phyloP scores from a whole-genome alignment of 129 eudicot species.

The Heracleum sosnowskyi region DNA sequence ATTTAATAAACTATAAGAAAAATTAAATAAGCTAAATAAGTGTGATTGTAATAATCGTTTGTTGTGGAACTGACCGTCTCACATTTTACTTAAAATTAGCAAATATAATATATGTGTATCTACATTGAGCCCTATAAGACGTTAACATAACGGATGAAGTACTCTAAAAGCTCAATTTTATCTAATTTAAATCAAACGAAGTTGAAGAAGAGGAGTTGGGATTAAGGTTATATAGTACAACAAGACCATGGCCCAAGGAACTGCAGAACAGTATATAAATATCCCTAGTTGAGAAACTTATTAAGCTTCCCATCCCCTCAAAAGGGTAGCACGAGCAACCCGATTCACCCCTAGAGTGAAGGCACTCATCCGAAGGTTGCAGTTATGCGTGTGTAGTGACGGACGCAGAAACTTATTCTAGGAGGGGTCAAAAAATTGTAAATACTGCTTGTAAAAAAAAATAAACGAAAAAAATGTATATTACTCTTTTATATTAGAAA shows the following conservation, averaged over 20 bases:
- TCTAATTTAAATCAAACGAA: not conserved
- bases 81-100: no score
- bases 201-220: not conserved
- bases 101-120: not conserved
- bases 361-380: conserved; percentile 86
- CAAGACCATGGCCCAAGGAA: not conserved
- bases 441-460: no score
- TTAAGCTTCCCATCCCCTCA: conserved; percentile 57
- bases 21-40: no score
- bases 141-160: not conserved
- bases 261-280: not conserved
- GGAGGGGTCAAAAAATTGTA: no score
- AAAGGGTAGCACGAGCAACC: conserved; percentile 63
- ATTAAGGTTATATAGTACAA: not conserved
- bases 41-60: no score
- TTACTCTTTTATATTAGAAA: no score
- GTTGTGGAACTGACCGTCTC: no score
- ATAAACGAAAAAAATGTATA: no score
- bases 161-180: not conserved
- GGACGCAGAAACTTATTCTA: no score
- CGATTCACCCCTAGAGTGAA: conserved; percentile 61
- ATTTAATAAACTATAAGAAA: no score
- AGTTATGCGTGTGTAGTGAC: conserved; percentile 46
- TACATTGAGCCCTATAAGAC: not conserved
- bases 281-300: not conserved